Evolutionary conservation across 2,329 filamentous ascomycete genomes (phyloP), one percentile per base, ranked within the genome.

Genomic region (Alternaria triticimaculans): DNA sequence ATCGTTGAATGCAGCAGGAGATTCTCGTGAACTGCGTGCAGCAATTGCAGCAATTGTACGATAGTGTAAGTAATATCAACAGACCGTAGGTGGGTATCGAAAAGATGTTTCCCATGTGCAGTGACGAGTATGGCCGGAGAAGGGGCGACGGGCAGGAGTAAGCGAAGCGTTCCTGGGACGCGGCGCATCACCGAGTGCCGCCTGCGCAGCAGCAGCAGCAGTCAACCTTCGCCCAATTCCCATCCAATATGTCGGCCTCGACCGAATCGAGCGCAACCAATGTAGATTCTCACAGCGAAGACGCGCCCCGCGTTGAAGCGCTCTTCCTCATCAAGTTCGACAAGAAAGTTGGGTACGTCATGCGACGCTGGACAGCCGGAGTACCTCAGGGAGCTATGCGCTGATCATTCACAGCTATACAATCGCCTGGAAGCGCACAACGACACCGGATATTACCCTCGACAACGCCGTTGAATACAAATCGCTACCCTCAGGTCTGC

Each of bases 401-500:
- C 66, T 71, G 58, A 68, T 30, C 37, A 56, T 10, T 14, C 20
- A 44, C 74, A 90, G 88, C 69, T 91, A 91, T 76, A 97, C 93
- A 49, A 91, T 98, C 76, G 88, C 89, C 37, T 98, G 96, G 96
- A 93, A 96, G 80, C 89, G 88, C 69, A 88, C 90, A 12, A 82
- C 88, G 1, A 82, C 88, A 1, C 85, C 89, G 14, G 89, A 88
- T 53, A 86, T 95, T 82, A 85, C 87, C 80, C 87, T 98, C 53
- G 92, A 97, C 71, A 93, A 93, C 59, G 89, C 92, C 23, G 93
- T 97, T 74, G 96, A 99, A 82, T 99, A 94, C 87, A 98, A 97
- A 82, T 96, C 93, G 65, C 86, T 99, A 50, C 96, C 96, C 3
- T 98, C 95, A 0, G 96, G 96, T 23, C 82, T 97, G 54, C 96